Evolutionary conservation across 108 stramenopile genomes (phyloP), one percentile per base, ranked within the genome.

Genomic region (Fragilaria crotonensis): DNA sequence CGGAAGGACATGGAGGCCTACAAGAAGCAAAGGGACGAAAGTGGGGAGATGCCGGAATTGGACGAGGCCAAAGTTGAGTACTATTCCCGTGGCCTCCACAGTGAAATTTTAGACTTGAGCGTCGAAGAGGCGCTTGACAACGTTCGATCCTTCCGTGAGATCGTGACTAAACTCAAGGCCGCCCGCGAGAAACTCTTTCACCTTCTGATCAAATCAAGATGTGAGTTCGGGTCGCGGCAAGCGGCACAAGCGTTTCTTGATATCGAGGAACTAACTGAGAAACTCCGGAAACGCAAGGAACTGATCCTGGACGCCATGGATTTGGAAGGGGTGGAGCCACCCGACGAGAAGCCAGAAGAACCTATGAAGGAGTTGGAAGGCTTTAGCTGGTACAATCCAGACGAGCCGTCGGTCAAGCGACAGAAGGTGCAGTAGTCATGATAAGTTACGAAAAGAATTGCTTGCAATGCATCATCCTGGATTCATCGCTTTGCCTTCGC

Each of bases 171-270:
- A 54, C 84, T 86, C 52, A 69, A 71, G 32, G 66, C 64, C 53
- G 86, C 87, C 5, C 71, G 87, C 25, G 33, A 78, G 55, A 59
- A 75, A 59, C 60, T 79, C 0, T 73, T 84, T 30, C 52, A 73
- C 0, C 55, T 87, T 44, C 48, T 92, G 57, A 57, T 92, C 44
- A 73, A 78, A 66, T 85, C 83, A 22, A 55, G 90, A 23, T 88
- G 84, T 60, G 59, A 80, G 23, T 92, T 92, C 66, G 90, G 90
- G 33, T 75, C 87, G 4, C 25, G 58, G 25, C 82, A 88, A 26
- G 87, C 85, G 3, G 90, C 87, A 48, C 54, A 67, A 19, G 73
- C 76, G 45, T 87, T 83, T 50, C 55, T 55, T 25, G 49, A 60
- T 30, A 36, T 66, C 36, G 66, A 67, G 2, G 62, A 55, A 5